Conservation (phyloP, 495 filamentous ascomycete species). For the Pyronema omphalodes region DNA sequence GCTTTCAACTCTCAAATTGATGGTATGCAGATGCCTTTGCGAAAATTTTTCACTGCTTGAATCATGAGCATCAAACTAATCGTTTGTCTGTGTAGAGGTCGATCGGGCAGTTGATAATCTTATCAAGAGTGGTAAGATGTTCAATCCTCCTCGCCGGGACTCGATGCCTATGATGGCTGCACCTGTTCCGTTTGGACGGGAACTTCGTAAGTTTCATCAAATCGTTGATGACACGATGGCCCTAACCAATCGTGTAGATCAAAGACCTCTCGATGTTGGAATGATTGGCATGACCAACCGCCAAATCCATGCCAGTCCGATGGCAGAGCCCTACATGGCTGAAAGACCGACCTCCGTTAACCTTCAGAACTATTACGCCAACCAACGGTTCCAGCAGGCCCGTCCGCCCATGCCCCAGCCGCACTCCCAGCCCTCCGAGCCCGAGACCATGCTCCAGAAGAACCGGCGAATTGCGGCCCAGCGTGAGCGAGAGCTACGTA, state of each 20-base stretch:
- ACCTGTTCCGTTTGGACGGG: constrained; percentile 36
- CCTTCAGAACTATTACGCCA: constrained; percentile 82
- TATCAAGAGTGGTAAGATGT: constrained; percentile 87
- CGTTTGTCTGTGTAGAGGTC: constrained; percentile 49
- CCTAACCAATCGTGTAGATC: constrained; percentile 6
- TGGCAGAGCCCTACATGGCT: constrained; percentile 2
- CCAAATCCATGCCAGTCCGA: too few species aligned
- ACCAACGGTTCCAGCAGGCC: constrained; percentile 67
- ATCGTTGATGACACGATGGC: constrained; percentile 31
- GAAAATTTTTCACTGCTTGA: background rate
- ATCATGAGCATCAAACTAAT: constrained; percentile 9
- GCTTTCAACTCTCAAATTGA: constrained; percentile 85
- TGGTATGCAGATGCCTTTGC: constrained; percentile 38
- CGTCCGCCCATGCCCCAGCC: constrained; percentile 67
- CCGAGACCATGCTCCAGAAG: constrained; percentile 95
- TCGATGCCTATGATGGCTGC: constrained; percentile 53
- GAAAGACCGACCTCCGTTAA: constrained; percentile 71
- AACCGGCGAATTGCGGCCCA: constrained; percentile 97
- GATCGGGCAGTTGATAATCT: constrained; percentile 92
- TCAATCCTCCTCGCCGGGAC: constrained; percentile 63
- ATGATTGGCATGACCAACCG: too few species aligned
- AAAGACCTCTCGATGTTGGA: constrained; percentile 14
- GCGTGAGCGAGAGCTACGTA: constrained; percentile 95
- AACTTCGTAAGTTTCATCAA: constrained; percentile 11
- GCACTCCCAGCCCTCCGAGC: constrained; percentile 66